Percentiles rank a stretch among this genome's conserved stretches.
phyloP scores from a whole-genome alignment of 2,329 filamentous ascomycete species.

The Pezicula carpinea region DNA sequence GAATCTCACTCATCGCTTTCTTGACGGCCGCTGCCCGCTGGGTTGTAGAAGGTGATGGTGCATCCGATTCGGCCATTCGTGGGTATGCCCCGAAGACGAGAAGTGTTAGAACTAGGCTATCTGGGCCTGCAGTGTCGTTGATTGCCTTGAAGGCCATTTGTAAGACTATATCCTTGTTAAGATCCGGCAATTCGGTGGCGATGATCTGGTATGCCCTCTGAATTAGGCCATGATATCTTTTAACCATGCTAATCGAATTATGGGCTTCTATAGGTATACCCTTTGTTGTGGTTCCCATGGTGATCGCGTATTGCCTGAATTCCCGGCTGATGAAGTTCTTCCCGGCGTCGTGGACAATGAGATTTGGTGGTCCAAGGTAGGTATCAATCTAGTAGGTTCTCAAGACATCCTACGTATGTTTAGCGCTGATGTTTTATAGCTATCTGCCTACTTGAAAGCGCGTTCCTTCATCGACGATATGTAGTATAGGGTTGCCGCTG shows the following conservation, averaged over 20 bases:
- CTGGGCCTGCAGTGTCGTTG: conserved; percentile 9
- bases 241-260: conserved; percentile 4
- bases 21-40: background rate
- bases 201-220: conserved; percentile 6
- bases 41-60: background rate
- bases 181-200: conserved; percentile 1
- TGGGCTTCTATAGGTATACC: conserved; percentile 4
- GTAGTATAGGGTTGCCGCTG: background rate
- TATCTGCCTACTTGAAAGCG: background rate
- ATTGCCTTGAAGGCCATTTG: conserved; percentile 12
- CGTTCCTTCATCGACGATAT: conserved; percentile 2
- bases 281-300: conserved; percentile 3
- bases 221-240: conserved; percentile 7
- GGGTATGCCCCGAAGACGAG: conserved; percentile 7
- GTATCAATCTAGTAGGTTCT: conserved; percentile 5
- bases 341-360: conserved; percentile 1
- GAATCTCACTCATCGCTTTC: conserved; percentile 5
- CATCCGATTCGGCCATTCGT: background rate
- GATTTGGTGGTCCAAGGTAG: conserved; percentile 2
- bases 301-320: conserved; percentile 1
- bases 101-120: conserved; percentile 9
- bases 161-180: conserved; percentile 4
- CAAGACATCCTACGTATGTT: conserved; percentile 2
- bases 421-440: conserved; percentile 1
- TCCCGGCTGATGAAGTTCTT: conserved; percentile 6